These are phyloP conservation scores for Posidonia oceanica DNA, from an alignment of 116 monocot genomes.

Conservation along the genomic window DNA sequence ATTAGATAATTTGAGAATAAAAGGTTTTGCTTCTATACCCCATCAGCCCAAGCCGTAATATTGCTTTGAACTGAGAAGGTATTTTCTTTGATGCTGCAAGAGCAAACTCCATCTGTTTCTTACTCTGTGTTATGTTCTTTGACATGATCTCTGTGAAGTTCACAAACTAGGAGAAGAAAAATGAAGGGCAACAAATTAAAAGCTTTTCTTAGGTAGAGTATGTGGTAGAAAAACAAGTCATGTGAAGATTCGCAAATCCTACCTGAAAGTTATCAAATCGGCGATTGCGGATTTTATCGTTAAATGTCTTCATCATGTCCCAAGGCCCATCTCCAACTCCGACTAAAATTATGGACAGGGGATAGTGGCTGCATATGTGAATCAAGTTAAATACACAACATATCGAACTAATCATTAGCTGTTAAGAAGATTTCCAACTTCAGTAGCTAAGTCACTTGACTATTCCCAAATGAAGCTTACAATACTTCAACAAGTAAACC, in stretches of 20 bases:
- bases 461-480: too few species aligned
- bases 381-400: background rate
- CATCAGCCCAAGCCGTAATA: constrained; percentile 53
- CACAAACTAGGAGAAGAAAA: constrained; percentile 48
- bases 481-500: too few species aligned
- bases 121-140: constrained; percentile 18
- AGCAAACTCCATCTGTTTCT: constrained; percentile 82
- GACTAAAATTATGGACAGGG: constrained; percentile 56
- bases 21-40: constrained; percentile 28
- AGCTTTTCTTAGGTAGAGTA: background rate
- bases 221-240: background rate
- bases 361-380: constrained; percentile 27
- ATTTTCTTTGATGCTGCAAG: constrained; percentile 85
- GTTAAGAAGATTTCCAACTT: too few species aligned
- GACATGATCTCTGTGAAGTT: constrained; percentile 95
- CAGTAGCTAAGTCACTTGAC: too few species aligned
- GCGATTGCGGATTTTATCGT: constrained; percentile 46
- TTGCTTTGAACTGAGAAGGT: constrained; percentile 81
- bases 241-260: background rate
- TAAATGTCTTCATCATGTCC: constrained; percentile 64
- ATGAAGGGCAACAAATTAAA: too few species aligned
- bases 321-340: constrained; percentile 57
- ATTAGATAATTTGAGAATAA: too few species aligned
- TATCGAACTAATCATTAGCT: background rate
- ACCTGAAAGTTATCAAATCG: constrained; percentile 67